A percentile compares a stretch with the other conserved stretches of the same genome.
phyloP scores from a whole-genome alignment of 257 asterid genomes.

The Lithospermum erythrorhizon region DNA sequence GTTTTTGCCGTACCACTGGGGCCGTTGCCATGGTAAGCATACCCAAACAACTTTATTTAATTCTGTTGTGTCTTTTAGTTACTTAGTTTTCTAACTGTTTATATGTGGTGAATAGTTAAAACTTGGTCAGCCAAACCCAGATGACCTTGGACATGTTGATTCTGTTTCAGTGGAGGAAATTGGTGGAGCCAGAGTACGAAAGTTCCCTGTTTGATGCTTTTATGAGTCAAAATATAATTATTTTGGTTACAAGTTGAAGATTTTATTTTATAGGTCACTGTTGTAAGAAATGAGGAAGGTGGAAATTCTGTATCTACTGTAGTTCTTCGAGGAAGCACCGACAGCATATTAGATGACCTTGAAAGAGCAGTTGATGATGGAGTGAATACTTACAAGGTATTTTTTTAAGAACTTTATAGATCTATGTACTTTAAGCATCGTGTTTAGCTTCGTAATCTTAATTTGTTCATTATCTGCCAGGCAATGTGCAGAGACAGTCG shows the following conservation, averaged over 20 bases:
- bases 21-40: conserved; percentile 77
- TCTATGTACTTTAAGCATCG: not conserved
- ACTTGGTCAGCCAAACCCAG: conserved; percentile 76
- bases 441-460: not conserved
- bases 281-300: conserved; percentile 92
- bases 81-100: conserved; percentile 17
- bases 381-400: conserved; percentile 87
- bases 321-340: conserved; percentile 92
- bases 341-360: conserved; percentile 89
- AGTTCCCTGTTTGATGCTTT: conserved; percentile 3
- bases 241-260: not conserved
- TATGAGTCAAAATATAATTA: conserved; percentile 7
- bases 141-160: conserved; percentile 93
- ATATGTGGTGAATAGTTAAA: conserved; percentile 49
- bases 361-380: conserved; percentile 97
- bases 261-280: conserved; percentile 54
- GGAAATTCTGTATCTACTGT: conserved; percentile 88
- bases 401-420: not conserved
- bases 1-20: conserved; percentile 95
- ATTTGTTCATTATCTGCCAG: conserved; percentile 24
- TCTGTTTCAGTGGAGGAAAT: conserved; percentile 93
- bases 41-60: conserved; percentile 1
- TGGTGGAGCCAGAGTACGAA: conserved; percentile 88
- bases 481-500: conserved; percentile 99
- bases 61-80: conserved; percentile 4